Evolutionary conservation across 2,329 filamentous ascomycete species (phyloP), one percentile per base, ranked within the genome.

Genomic region (Xylariaceae sp.): DNA sequence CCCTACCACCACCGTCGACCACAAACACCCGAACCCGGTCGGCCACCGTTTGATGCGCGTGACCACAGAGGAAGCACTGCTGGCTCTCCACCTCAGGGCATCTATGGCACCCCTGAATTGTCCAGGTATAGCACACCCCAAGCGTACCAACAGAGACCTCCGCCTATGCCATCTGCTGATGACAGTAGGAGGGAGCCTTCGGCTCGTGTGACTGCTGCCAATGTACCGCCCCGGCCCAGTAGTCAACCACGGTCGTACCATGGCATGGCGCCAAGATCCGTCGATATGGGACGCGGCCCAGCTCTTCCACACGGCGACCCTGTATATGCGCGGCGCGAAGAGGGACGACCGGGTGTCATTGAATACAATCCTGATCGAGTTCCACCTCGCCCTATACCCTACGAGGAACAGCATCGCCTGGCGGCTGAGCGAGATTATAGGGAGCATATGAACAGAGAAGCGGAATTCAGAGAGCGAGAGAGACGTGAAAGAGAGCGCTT

Each of bases 21-120:
- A 2, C 84, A 88, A 54, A 90, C 87, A 0, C 87, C 87, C n/a
- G 87, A 90, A 42, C 83, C 85, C 56, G 75, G 78, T 44, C 77
- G 81, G 63, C 72, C 58, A 10, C 45, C 74, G 51, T 81, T 83
- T 71, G 76, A 83, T 53, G 45, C 65, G 51, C 63, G 73, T 61
- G 68, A 71, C 61, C 66, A 65, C 59, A 72, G 79, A 63, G 72
- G 71, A 21, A 70, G 71, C 57, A 65, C 72, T 2, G 74, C 73
- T 15, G 74, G 73, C 4, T 81, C 80, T 13, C 78, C 79, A 5
- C 72, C 67, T 55, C 65, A 78, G 61, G 72, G 71, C 50, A 68
- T 74, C 37, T 80, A 80, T 58, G 74, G 72, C 2, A 84, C 81
- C 0, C 82, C 81, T 22, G 83, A 84, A 59, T 67, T 79, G 16